These are phyloP conservation scores for Cladophialophora psammophila DNA, from an alignment of 2,329 filamentous ascomycete species.

Conservation along the genomic window DNA sequence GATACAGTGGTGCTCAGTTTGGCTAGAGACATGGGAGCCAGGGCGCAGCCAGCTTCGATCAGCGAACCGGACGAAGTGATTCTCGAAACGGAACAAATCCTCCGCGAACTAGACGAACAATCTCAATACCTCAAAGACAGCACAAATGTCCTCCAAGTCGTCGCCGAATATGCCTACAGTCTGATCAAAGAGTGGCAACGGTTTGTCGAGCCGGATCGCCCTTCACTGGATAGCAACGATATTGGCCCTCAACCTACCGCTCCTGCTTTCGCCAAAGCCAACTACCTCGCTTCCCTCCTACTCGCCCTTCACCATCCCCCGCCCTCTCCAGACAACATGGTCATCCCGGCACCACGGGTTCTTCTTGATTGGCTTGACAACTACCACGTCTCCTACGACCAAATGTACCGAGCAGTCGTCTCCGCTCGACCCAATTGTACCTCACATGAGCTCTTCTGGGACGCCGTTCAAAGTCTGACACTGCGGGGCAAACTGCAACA, in stretches of 20 bases:
- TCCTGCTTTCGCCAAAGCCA: slow-evolving; percentile 74
- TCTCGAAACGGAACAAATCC: slow-evolving; percentile 74
- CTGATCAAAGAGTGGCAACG: slow-evolving; percentile 40
- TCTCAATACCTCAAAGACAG: slow-evolving; percentile 45
- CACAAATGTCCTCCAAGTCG: slow-evolving; percentile 39
- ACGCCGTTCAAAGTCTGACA: slow-evolving; percentile 75
- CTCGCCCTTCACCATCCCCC: slow-evolving; percentile 79
- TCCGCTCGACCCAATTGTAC: slow-evolving; percentile 74
- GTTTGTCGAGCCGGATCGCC: slow-evolving; percentile 47
- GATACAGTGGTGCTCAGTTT: slow-evolving; percentile 73
- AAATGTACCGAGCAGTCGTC: slow-evolving; percentile 71
- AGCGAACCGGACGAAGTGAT: slow-evolving; percentile 76
- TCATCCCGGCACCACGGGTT: slow-evolving; percentile 71
- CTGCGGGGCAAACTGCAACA: slow-evolving; percentile 76
- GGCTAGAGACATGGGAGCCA: slow-evolving; percentile 72
- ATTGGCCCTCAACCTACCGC: slow-evolving; percentile 71
- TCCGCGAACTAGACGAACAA: slow-evolving; percentile 68
- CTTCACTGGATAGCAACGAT: slow-evolving; percentile 54
- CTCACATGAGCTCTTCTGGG: slow-evolving; percentile 82
- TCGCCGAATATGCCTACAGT: slow-evolving; percentile 32
- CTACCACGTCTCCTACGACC: slow-evolving; percentile 74
- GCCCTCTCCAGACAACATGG: slow-evolving; percentile 39
- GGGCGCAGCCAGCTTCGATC: slow-evolving; percentile 64
- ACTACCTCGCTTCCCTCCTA: slow-evolving; percentile 78
- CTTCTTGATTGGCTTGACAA: slow-evolving; percentile 83